Base-by-base conservation (phyloP, 2,329 filamentous ascomycete species). In the Gaeumannomyces sp. region DNA sequence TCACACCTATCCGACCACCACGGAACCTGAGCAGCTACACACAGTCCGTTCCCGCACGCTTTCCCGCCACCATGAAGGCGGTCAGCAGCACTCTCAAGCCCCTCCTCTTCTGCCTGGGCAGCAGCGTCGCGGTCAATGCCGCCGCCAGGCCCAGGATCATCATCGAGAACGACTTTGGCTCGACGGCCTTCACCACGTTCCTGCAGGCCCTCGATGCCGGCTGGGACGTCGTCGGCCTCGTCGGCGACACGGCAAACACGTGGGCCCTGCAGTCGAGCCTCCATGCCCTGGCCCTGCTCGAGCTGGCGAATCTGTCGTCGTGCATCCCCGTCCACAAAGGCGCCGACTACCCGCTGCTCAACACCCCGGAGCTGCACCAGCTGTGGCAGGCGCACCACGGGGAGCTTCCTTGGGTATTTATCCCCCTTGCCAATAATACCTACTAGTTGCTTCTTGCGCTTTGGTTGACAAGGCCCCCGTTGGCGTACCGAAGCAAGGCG, bases 281-380 rank as follows among this genome's bases (percentile, higher is more conserved):
- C 1, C 80, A 83, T 65, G 80, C 76, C 3, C 72, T 83, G 1
- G 78, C 79, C 2, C 78, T 76, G 2, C 73, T 83, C 0, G 79
- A 82, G 69, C 70, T 77, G 16, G 80, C 80, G 19, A 77, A 78
- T 62, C 69, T 83, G 1, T 74, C 72, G 60, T 74, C 72, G 59
- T 83, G 80, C 67, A 80, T 83, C 53, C 80, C 80, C 0, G 80
- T 83, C 3, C 75, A 79, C 66, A 74, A 78, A 33, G 81, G 81
- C 14, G 70, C 79, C 62, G 73, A 80, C 67, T 81, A 78, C 66
- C 81, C 80, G 0, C 71, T 83, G 14, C 71, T 82, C 57, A 80
- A 80, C 67, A 82, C 78, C 0, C 76, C 77, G 0, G 71, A 75
- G 56, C 73, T 78, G 0, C 78, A 80, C 70, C 73, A 77, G 63